Base-by-base conservation (phyloP, 148 eudicot species). In the Nyssa sinensis region DNA sequence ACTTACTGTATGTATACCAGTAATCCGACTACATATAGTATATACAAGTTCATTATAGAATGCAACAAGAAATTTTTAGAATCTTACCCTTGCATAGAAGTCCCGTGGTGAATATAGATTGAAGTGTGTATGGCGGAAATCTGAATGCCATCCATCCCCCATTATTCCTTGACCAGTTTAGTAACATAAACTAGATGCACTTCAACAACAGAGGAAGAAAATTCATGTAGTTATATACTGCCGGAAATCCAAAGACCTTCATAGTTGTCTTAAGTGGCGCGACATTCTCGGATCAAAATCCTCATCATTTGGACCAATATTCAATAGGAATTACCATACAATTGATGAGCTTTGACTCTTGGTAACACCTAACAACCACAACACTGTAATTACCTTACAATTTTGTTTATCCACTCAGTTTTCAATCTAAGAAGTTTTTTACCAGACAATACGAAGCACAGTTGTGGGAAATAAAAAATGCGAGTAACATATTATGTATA, bases 111-210 rank as follows among this genome's bases (percentile, higher is more conserved):
- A 90, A 69, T 78, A 84, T 32, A 28, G 77, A 72, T 90, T 88
- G 74, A 90, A 90, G 55, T 86, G 66, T 28, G 75, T 84, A 6
- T 58, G 79, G 4, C 14, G 57, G 58, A 90, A 90, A 59, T 90
- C 94, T 72, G 78, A 80, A 74, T 77, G 83, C 94, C 94, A 90
- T 24, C 94, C 94, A 9, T 88, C 90, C 34, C 94, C 91, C 82
- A 84, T 73, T 82, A 88, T 35, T 88, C 67, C 65, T 86, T 90
- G 1, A 90, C 88, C 94, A 87, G 80, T 63, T 67, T 5, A 59
- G 16, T 23, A 32, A 19, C 23, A 16, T 24, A 65, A 39, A 31
- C 69, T 39, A 62, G 79, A 60, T 14, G 71, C 71, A 39, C 16
- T 11, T 55, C 65, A 8, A 31, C 10, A 57, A 39, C 29, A 47